phyloP scores from a whole-genome alignment of 306 rosid species.

The Cicer judaicum region DNA sequence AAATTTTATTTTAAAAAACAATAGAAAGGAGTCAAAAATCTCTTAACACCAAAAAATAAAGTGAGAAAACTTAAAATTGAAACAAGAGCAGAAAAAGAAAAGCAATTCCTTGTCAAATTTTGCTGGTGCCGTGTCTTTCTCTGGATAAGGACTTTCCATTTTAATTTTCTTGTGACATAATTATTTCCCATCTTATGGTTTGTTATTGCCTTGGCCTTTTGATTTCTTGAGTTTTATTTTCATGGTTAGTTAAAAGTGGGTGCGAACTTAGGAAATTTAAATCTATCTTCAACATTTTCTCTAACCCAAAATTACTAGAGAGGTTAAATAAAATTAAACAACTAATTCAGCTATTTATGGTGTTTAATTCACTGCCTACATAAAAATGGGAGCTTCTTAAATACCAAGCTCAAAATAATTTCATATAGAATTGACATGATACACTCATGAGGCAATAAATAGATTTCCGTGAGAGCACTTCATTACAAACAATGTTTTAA shows the following conservation, averaged over 20 bases:
- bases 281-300: conserved; percentile 30
- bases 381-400: conserved; percentile 41
- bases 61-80: conserved; percentile 42
- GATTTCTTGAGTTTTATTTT: conserved; percentile 55
- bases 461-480: background rate
- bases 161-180: conserved; percentile 22
- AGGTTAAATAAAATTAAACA: conserved; percentile 8
- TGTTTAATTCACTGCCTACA: background rate
- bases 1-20: background rate
- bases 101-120: conserved; percentile 50
- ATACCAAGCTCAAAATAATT: conserved; percentile 42
- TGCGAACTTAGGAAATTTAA: conserved; percentile 43
- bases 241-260: conserved; percentile 68
- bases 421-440: conserved; percentile 33
- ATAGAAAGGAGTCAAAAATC: conserved; percentile 21
- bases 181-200: conserved; percentile 14
- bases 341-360: conserved; percentile 9
- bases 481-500: too few species aligned
- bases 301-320: conserved; percentile 36
- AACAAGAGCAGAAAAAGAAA: conserved; percentile 39
- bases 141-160: conserved; percentile 16
- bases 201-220: conserved; percentile 29
- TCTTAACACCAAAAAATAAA: background rate
- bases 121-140: conserved; percentile 42
- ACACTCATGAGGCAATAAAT: conserved; percentile 26